phyloP scores from a whole-genome alignment of 2,329 filamentous ascomycete genomes.

The Chrysosporium keratinophilum region DNA sequence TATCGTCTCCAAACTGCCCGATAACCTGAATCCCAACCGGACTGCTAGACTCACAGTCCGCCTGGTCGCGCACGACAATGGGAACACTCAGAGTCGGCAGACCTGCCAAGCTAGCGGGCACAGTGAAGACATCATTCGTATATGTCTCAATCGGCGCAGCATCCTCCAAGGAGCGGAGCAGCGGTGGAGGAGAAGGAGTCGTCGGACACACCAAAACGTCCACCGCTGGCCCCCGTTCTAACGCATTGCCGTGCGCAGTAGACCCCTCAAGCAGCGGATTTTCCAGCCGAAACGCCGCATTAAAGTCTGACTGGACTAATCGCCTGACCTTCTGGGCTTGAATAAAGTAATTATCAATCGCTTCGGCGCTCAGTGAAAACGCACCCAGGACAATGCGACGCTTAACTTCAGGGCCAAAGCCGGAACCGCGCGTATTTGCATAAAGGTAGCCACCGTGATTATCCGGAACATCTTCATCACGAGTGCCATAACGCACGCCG shows the following conservation, averaged over 20 bases:
- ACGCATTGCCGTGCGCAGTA: neutral
- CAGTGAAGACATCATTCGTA: constrained; percentile 90
- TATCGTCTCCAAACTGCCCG: constrained; percentile 40
- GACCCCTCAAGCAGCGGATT: constrained; percentile 52
- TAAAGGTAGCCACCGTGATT: constrained; percentile 54
- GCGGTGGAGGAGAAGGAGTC: constrained; percentile 64
- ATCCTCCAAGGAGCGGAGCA: constrained; percentile 45
- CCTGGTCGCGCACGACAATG: constrained; percentile 33
- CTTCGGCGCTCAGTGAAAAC: constrained; percentile 79
- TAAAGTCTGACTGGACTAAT: constrained; percentile 76
- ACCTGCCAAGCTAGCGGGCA: constrained; percentile 85
- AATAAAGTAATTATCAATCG: constrained; percentile 93
- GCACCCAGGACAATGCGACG: constrained; percentile 79
- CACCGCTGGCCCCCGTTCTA: constrained; percentile 36
- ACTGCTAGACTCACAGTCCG: constrained; percentile 3
- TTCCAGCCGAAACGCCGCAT: constrained; percentile 58
- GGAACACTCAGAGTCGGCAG: constrained; percentile 82
- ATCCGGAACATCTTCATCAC: constrained; percentile 39
- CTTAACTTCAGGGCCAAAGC: constrained; percentile 76
- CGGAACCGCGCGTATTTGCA: constrained; percentile 59
- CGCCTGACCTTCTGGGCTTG: constrained; percentile 81
- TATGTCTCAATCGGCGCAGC: constrained; percentile 58
- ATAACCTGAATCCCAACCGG: constrained; percentile 38
- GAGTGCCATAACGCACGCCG: constrained; percentile 77
- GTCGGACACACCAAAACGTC: constrained; percentile 86